Evolutionary conservation across 495 filamentous ascomycete species (phyloP).

Genomic region (Podospora comata): DNA sequence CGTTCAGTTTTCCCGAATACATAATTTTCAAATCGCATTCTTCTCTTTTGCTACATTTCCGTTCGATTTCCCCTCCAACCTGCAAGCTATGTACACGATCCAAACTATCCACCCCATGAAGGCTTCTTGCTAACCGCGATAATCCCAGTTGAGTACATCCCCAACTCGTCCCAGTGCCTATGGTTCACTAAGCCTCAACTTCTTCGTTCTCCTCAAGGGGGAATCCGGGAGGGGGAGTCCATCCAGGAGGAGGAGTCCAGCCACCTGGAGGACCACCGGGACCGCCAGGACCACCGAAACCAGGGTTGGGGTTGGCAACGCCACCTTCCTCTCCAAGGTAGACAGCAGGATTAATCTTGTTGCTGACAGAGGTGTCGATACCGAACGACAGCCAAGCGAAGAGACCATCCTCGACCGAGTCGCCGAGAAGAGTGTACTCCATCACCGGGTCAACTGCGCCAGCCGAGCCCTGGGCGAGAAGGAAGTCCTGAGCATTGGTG

Average conservation of each 20-base stretch:
- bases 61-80: too few relatives aligned
- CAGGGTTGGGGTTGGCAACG: constrained; percentile 26
- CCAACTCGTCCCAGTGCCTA: too few relatives aligned
- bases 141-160: too few relatives aligned
- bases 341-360: constrained; percentile 18
- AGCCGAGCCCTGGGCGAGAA: constrained; percentile 41
- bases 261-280: constrained; percentile 8
- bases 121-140: too few relatives aligned
- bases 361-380: constrained; percentile 39
- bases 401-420: constrained; percentile 50
- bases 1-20: too few relatives aligned
- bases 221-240: not conserved
- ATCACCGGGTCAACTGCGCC: constrained; percentile 50
- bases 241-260: not conserved
- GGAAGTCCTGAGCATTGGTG: constrained; percentile 47
- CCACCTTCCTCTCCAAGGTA: constrained; percentile 20
- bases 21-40: too few relatives aligned
- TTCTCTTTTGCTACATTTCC: too few relatives aligned
- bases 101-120: too few relatives aligned
- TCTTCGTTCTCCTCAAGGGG: not conserved
- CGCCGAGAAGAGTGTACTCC: constrained; percentile 55
- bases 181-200: not conserved
- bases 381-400: constrained; percentile 56
- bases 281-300: constrained; percentile 11
- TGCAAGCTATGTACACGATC: too few relatives aligned